Evolutionary conservation across 2,329 filamentous ascomycete genomes (phyloP).

Genomic region (Pseudogymnoascus verrucosus): DNA sequence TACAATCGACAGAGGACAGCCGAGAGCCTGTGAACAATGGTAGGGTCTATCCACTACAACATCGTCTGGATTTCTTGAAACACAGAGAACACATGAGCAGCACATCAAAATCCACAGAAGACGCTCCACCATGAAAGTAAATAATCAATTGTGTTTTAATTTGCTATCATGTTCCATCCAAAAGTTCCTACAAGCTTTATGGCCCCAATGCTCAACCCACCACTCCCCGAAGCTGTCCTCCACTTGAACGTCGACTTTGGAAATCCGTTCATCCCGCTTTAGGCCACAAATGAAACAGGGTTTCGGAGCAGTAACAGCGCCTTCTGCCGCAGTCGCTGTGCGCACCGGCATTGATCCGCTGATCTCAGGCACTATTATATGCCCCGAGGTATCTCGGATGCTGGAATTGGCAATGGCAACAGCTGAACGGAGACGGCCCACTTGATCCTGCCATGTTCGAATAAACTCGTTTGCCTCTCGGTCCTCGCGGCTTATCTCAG

Average conservation of each 20-base stretch:
- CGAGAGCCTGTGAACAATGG: too few species aligned
- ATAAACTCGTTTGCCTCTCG: conserved; percentile 75
- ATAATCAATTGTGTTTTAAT: conserved; percentile 44
- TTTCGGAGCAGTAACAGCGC: conserved; percentile 65
- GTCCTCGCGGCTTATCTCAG: conserved; percentile 74
- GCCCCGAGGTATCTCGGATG: conserved; percentile 23
- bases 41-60: not conserved
- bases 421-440: conserved; percentile 66
- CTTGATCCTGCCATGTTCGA: conserved; percentile 63
- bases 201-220: conserved; percentile 89
- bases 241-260: conserved; percentile 58
- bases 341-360: conserved; percentile 60
- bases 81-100: not conserved
- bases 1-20: not conserved
- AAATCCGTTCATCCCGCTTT: conserved; percentile 76
- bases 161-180: conserved; percentile 70
- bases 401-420: conserved; percentile 56
- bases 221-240: conserved; percentile 94
- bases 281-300: conserved; percentile 80
- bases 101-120: not conserved
- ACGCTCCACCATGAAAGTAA: not conserved
- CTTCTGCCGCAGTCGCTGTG: conserved; percentile 50
- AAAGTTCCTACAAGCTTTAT: conserved; percentile 71
- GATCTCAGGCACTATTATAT: conserved; percentile 57
- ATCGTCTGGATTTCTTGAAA: not conserved